Evolutionary conservation across 106 monocot species (phyloP), one percentile per base, ranked within the genome.

Genomic region (Vanilla planifolia): DNA sequence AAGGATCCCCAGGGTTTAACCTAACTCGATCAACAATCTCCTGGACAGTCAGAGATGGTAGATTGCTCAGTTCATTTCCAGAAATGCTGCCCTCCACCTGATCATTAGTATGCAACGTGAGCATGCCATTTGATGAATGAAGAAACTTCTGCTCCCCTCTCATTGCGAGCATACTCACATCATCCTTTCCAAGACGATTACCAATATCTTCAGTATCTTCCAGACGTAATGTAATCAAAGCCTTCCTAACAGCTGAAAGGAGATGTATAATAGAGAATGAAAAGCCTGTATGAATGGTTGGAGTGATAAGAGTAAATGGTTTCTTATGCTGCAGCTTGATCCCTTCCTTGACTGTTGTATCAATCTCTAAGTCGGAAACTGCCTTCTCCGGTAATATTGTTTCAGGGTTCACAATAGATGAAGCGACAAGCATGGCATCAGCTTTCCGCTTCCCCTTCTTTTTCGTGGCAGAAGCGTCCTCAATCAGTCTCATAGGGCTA

Each of bases 191-290:
- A 20, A 47, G 55, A 71, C 50, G 69, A 40, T 51, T 65, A 16
- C 36, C 51, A 19, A 40, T 33, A 22, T 60, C 65, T 21, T 25
- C 21, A 0, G n/a, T 32, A 66, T 84, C 80, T 46, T 84, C 81
- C 3, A 53, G 29, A 58, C 21, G 16, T 23, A 67, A 34, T 63
- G 71, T 78, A 63, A 79, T 59, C 83, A 95, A 73, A 11, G 86
- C 89, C 68, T 77, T 89, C 27, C 86, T 56, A 13, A 95, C 65
- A 25, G 90, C 86, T 48, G 90, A 76, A 65, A 95, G 83, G 62
- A 95, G 90, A 80, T 95, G 95, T 16, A 95, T 67, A 34, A 95
- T 72, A 19, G 95, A 95, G 67, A 95, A 95, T 21, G 89, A 90
- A 68, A 95, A 95, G n/a, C 89, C 80, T 30, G 80, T 81, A 44